Evolutionary conservation across 148 eudicot genomes (phyloP), one percentile per base, ranked within the genome.

Genomic region (Rhododendron mucronatum): DNA sequence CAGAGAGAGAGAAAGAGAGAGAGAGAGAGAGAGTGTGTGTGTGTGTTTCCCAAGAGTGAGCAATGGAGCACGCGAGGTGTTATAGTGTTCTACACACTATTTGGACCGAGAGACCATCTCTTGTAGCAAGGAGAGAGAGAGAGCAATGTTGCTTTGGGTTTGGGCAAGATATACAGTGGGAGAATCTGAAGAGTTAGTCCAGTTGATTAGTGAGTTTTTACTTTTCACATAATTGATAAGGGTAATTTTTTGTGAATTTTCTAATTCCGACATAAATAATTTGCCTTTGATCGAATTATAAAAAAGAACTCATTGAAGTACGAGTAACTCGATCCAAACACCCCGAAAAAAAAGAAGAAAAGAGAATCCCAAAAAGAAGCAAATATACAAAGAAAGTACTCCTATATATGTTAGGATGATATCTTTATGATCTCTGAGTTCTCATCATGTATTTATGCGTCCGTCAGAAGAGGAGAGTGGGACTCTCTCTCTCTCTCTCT

Each of bases 21-120:
- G 14, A 74, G 23, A 35, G 37, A 53, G 53, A 55, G 84, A 75
- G 35, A 33, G 35, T 0, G 75, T 53, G 71, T 8, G 47, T 59
- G 12, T 30, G 83, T 35, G 82, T 23, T 85, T 82, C 85, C 87
- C 87, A 48, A 80, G 85, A 63, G 21, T 18, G 88, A 50, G 80
- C 45, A 74, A 67, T 44, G 78, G 20, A 80, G 81, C 84, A 85
- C 61, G 78, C 87, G 84, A 88, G 53, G 76, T 45, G 51, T 2
- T 79, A 30, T 79, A 73, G 84, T 85, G 87, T 59, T 83, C 69
- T 76, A 82, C 88, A 53, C 84, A 65, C 57, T 74, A 77, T 83
- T 87, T 83, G 86, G 86, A 87, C 86, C 48, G 53, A 77, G 71
- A 84, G 86, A 78, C 50, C 48, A 45, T 78, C 37, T 61, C 71